Conservation (phyloP, 805 yeast species). For the Wickerhamomyces hampshirensis region DNA sequence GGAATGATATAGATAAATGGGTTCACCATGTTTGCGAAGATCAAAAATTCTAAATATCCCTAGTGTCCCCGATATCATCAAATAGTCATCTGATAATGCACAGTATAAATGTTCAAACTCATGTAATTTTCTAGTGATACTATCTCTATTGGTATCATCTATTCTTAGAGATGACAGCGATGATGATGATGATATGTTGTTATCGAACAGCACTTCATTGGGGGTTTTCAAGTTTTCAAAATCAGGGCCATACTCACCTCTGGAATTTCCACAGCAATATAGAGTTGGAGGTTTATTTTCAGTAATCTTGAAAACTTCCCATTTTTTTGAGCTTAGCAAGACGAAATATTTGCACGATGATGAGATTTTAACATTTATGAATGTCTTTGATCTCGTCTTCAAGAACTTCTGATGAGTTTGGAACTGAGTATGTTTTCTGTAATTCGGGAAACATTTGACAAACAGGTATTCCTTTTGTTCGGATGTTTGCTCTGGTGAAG, state of each 20-base stretch:
- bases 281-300: slow-evolving; percentile 47
- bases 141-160: slow-evolving; percentile 17
- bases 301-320: slow-evolving; percentile 66
- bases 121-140: slow-evolving; percentile 26
- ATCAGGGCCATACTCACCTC: slow-evolving; percentile 61
- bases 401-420: slow-evolving; percentile 49
- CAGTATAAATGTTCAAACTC: slow-evolving; percentile 62
- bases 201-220: slow-evolving; percentile 15
- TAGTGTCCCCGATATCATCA: slow-evolving; percentile 65
- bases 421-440: slow-evolving; percentile 55
- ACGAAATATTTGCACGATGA: slow-evolving; percentile 63
- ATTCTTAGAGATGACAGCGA: too few species aligned
- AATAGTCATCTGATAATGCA: slow-evolving; percentile 47
- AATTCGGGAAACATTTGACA: slow-evolving; percentile 79
- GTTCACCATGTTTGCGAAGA: slow-evolving; percentile 49
- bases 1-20: slow-evolving; percentile 64
- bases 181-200: too few species aligned
- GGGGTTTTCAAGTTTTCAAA: slow-evolving; percentile 34
- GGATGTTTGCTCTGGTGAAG: slow-evolving; percentile 17
- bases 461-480: slow-evolving; percentile 58
- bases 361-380: slow-evolving; percentile 29
- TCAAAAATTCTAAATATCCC: slow-evolving; percentile 70
- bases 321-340: slow-evolving; percentile 58
- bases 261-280: slow-evolving; percentile 61
- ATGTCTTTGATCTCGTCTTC: slow-evolving; percentile 40